These are phyloP conservation scores for Ilex paraguariensis DNA, from an alignment of 305 asterid genomes.

Conservation along the genomic window DNA sequence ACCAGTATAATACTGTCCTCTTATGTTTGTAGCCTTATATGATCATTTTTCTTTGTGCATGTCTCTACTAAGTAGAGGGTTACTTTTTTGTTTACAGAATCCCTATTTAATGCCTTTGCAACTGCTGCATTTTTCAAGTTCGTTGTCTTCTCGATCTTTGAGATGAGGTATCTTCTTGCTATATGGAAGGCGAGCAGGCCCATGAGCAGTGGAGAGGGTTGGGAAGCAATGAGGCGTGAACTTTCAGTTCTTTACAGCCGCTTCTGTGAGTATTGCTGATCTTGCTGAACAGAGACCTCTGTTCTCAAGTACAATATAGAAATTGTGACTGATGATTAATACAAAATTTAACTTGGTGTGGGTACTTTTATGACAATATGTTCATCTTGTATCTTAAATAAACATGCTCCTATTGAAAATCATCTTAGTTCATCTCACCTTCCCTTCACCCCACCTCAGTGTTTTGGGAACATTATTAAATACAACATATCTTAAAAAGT, in stretches of 20 bases:
- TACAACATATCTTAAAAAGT: no score
- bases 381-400: no score
- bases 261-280: slow-evolving; percentile 63
- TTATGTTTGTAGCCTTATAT: not conserved
- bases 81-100: slow-evolving; percentile 50
- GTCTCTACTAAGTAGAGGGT: not conserved
- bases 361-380: no score
- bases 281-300: slow-evolving; percentile 7
- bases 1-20: not conserved
- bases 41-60: not conserved
- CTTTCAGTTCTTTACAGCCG: slow-evolving; percentile 95
- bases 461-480: no score
- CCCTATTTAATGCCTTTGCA: slow-evolving; percentile 95
- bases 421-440: no score
- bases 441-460: no score
- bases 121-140: slow-evolving; percentile 99
- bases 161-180: slow-evolving; percentile 97
- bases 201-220: slow-evolving; percentile 70
- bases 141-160: slow-evolving; percentile 96
- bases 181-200: slow-evolving; percentile 93
- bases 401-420: no score
- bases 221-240: slow-evolving; percentile 97
- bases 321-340: no score
- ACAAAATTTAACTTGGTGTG: no score
- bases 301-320: not conserved